Evolutionary conservation across 495 filamentous ascomycete species (phyloP).

Genomic region (Astrothelium macrocarpum): DNA sequence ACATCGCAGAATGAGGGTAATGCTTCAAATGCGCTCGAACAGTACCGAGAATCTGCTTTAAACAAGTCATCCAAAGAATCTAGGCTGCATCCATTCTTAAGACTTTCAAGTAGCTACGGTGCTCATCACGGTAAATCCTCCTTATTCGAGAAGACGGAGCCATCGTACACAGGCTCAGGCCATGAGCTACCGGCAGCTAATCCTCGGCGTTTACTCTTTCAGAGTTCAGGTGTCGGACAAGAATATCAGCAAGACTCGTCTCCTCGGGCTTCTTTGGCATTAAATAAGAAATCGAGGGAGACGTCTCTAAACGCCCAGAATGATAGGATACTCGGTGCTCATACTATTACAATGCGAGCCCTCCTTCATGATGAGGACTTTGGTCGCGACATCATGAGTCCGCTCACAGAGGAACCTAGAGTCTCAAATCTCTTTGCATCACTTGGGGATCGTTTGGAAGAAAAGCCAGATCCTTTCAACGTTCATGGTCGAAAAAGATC

Average conservation of each 20-base stretch:
- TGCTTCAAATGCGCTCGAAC: not conserved
- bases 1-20: not conserved
- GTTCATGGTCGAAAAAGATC: slow-evolving; percentile 5
- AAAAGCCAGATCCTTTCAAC: not conserved
- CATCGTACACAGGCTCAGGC: slow-evolving; percentile 17
- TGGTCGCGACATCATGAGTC: slow-evolving; percentile 1
- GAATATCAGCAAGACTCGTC: not conserved
- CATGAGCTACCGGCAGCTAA: slow-evolving; percentile 13
- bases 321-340: slow-evolving; percentile 19
- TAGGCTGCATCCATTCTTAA: not conserved
- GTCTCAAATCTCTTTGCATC: not conserved
- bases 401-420: not conserved
- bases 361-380: slow-evolving; percentile 19
- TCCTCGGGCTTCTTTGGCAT: not conserved
- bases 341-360: slow-evolving; percentile 23
- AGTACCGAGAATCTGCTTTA: not conserved
- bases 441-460: not conserved
- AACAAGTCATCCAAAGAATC: not conserved
- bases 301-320: slow-evolving; percentile 5
- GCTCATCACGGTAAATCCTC: not conserved
- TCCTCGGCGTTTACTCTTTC: not conserved
- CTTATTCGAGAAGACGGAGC: not conserved
- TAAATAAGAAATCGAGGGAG: not conserved
- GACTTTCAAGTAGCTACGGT: not conserved
- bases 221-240: not conserved